Base-by-base conservation (phyloP, 805 yeast species). In the Jamesozyma hellenica region DNA sequence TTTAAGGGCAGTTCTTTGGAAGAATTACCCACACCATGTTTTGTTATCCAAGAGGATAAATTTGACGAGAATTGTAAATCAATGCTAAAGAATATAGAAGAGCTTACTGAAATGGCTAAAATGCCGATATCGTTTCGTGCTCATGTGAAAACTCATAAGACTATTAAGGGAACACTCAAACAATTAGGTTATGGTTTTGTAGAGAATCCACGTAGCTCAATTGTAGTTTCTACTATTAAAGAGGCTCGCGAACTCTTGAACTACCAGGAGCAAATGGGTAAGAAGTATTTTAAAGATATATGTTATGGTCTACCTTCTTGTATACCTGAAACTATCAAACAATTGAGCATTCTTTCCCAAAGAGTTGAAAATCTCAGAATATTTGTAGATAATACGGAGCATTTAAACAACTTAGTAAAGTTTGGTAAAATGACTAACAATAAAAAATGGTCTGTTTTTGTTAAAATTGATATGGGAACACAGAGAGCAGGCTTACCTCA, bases 101-200 rank as follows among this genome's bases (percentile, higher is more conserved):
- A 53, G 1, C 50, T 77, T 21, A 35, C 40, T 11, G 54, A 51
- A 3, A 65, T 66, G 5, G 37, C 43, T n/a, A 45, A 36, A 3
- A 30, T 30, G 5, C 36, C 37, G 10, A 35, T 53, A 5, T 63
- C 57, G 15, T 81, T 82, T 54, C 65, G 94, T 43, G 79, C 82
- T 3, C 87, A 82, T 53, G 75, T 82, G 17, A 82, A 82, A 57
- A 83, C 92, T 0, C 87, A 80, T 55, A 82, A 83, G 55, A 71
- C 82, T 1, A 46, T 65, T 9, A 81, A 77, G 47, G 87, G 83
- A 6, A 63, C 77, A 2, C 49, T 56, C 17, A 55, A 71, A 32
- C 82, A 79, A 58, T 54, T 79, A 53, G 79, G 74, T 1, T 50
- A 65, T 35, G 70, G 68, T 4, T 36, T 48, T 11, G 50, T 50